Evolutionary conservation across 805 yeast species (phyloP).

Genomic region (Myxozyma udenii): DNA sequence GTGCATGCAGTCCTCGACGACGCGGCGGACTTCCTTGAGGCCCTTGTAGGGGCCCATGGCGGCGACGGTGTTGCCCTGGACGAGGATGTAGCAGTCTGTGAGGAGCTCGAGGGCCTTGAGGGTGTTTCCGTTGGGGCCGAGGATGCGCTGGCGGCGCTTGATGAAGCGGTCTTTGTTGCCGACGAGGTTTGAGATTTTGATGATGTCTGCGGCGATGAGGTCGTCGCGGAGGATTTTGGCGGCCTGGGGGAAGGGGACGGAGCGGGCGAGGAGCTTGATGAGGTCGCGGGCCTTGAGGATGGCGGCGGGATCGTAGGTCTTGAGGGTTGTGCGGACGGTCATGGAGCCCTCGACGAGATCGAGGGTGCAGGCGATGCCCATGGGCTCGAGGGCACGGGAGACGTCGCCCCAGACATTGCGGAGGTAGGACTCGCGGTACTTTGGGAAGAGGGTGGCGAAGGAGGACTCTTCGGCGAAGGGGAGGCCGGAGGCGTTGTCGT

Average conservation of each 20-base stretch:
- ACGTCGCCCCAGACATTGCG: conserved; percentile 93
- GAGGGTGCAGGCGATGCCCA: conserved; percentile 73
- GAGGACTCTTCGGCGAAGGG: conserved; percentile 95
- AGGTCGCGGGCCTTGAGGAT: conserved; percentile 92
- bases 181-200: conserved; percentile 87
- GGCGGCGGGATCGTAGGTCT: conserved; percentile 91
- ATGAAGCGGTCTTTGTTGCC: conserved; percentile 89
- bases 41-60: conserved; percentile 97
- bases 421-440: conserved; percentile 87
- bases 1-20: conserved; percentile 96
- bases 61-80: conserved; percentile 95
- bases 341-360: conserved; percentile 95
- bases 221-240: conserved; percentile 87
- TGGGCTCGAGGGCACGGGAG: conserved; percentile 66
- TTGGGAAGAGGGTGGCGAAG: conserved; percentile 92
- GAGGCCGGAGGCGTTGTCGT: conserved; percentile 79
- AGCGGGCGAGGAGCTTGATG: conserved; percentile 87
- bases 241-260: conserved; percentile 97
- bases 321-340: conserved; percentile 94
- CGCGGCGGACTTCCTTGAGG: conserved; percentile 83
- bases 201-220: conserved; percentile 82
- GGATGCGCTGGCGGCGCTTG: conserved; percentile 91
- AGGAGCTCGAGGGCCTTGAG: conserved; percentile 89
- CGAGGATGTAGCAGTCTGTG: conserved; percentile 92
- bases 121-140: conserved; percentile 97